Evolutionary conservation across 192 early-diverging fungal genomes (phyloP).

Genomic region (Backusella australiensis): DNA sequence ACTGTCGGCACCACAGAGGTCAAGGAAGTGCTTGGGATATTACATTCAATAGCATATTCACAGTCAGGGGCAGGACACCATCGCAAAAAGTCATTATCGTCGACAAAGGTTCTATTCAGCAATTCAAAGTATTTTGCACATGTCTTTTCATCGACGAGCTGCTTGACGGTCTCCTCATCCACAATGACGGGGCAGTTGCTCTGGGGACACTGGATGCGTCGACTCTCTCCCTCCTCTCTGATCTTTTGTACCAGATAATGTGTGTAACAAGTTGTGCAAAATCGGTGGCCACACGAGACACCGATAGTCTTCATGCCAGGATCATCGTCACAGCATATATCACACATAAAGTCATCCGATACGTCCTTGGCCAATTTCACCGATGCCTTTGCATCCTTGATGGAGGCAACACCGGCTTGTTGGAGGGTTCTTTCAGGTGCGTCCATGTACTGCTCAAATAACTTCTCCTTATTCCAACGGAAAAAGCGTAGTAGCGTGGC

Average conservation of each 20-base stretch:
- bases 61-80: conserved; percentile 99
- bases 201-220: conserved; percentile 83
- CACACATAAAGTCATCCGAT: conserved; percentile 65
- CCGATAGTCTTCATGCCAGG: conserved; percentile 59
- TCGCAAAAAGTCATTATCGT: conserved; percentile 74
- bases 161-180: conserved; percentile 77
- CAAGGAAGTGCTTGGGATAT: conserved; percentile 66
- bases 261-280: conserved; percentile 85
- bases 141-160: conserved; percentile 56
- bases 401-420: conserved; percentile 57
- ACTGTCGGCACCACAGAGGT: conserved; percentile 83
- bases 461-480: conserved; percentile 84
- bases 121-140: conserved; percentile 67
- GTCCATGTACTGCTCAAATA: conserved; percentile 83
- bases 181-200: conserved; percentile 80
- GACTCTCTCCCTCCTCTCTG: conserved; percentile 81
- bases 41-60: conserved; percentile 92
- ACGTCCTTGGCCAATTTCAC: conserved; percentile 27
- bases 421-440: conserved; percentile 54
- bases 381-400: background rate
- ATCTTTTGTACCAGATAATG: conserved; percentile 86
- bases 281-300: conserved; percentile 86
- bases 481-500: conserved; percentile 78
- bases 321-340: conserved; percentile 86
- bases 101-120: conserved; percentile 91